phyloP scores from a whole-genome alignment of 1,139 yeast genomes.

The Yamadazyma jaroonii region DNA sequence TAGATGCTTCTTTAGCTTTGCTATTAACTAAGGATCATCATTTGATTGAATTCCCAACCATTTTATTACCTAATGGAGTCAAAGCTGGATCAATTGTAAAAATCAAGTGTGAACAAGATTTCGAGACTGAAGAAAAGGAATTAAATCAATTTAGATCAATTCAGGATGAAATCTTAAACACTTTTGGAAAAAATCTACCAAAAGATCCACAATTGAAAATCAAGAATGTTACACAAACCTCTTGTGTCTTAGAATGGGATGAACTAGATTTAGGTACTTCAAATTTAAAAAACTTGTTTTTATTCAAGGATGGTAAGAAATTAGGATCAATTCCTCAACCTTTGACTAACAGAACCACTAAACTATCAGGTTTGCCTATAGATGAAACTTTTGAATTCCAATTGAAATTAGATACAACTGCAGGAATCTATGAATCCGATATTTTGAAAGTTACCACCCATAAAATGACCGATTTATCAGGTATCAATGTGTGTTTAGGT shows the following conservation, averaged over 20 bases:
- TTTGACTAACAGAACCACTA: slow-evolving; percentile 72
- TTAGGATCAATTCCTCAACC: slow-evolving; percentile 89
- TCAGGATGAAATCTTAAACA: slow-evolving; percentile 70
- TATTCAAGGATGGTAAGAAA: slow-evolving; percentile 77
- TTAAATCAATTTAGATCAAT: slow-evolving; percentile 54
- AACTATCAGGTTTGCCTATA: slow-evolving; percentile 86
- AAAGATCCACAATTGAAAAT: slow-evolving; percentile 65
- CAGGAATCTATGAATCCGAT: slow-evolving; percentile 78
- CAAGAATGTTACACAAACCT: slow-evolving; percentile 86
- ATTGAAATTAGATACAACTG: slow-evolving; percentile 79
- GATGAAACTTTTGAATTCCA: slow-evolving; percentile 82
- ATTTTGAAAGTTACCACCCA: slow-evolving; percentile 74
- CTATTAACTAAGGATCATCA: slow-evolving; percentile 91
- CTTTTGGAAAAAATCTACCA: slow-evolving; percentile 78
- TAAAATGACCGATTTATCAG: slow-evolving; percentile 93
- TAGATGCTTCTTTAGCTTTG: slow-evolving; percentile 92
- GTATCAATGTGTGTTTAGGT: slow-evolving; percentile 90
- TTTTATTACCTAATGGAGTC: slow-evolving; percentile 85
- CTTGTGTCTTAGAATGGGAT: slow-evolving; percentile 95
- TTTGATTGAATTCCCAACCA: slow-evolving; percentile 92
- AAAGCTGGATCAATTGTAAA: slow-evolving; percentile 92
- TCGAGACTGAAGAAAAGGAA: slow-evolving; percentile 65
- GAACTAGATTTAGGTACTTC: slow-evolving; percentile 82
- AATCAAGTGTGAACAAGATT: slow-evolving; percentile 79
- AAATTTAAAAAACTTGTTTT: slow-evolving; percentile 67